Evolutionary conservation across 768 basidiomycete genomes (phyloP).

Genomic region (Cyclocybe cylindracea): DNA sequence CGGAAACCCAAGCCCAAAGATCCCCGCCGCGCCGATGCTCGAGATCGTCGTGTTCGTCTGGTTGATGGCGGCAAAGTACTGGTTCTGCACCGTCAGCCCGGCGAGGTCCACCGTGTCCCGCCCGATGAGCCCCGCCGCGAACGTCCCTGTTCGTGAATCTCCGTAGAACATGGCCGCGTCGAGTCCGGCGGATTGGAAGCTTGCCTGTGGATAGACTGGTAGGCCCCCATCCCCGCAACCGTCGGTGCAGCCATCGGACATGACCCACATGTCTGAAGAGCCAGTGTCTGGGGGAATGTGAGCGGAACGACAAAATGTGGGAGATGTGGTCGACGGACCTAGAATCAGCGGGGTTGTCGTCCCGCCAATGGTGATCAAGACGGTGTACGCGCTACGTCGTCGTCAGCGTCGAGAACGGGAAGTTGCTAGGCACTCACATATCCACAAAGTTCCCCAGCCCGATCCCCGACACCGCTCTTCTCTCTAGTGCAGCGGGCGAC

Average conservation of each 20-base stretch:
- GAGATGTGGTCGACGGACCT: slow-evolving; percentile 39
- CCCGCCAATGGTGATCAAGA: slow-evolving; percentile 58
- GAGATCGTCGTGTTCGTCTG: slow-evolving; percentile 66
- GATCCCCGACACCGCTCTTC: slow-evolving; percentile 38
- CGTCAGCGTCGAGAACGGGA: not conserved
- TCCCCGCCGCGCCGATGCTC: slow-evolving; percentile 59
- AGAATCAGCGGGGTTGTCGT: slow-evolving; percentile 56
- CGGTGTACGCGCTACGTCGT: slow-evolving; percentile 57
- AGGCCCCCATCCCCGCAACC: slow-evolving; percentile 35
- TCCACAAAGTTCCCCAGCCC: slow-evolving; percentile 65
- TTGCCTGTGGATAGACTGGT: slow-evolving; percentile 51
- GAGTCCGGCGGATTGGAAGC: slow-evolving; percentile 48
- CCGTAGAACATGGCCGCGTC: slow-evolving; percentile 61
- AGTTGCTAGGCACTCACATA: slow-evolving; percentile 43
- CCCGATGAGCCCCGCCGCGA: slow-evolving; percentile 65
- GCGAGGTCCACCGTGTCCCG: slow-evolving; percentile 57
- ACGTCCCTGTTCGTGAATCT: slow-evolving; percentile 70
- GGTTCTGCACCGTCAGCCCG: slow-evolving; percentile 46
- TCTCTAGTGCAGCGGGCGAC: slow-evolving; percentile 19
- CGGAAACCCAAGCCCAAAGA: slow-evolving; percentile 78
- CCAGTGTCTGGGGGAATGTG: slow-evolving; percentile 58
- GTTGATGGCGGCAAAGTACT: slow-evolving; percentile 68
- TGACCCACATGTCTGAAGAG: slow-evolving; percentile 77
- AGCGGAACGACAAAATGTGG: not conserved
- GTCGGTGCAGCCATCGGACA: slow-evolving; percentile 56